A percentile compares a stretch with the other conserved stretches of the same genome.
Conservation (phyloP, 176 grass and related monocot genomes). For the Ampelocalamus luodianensis region DNA sequence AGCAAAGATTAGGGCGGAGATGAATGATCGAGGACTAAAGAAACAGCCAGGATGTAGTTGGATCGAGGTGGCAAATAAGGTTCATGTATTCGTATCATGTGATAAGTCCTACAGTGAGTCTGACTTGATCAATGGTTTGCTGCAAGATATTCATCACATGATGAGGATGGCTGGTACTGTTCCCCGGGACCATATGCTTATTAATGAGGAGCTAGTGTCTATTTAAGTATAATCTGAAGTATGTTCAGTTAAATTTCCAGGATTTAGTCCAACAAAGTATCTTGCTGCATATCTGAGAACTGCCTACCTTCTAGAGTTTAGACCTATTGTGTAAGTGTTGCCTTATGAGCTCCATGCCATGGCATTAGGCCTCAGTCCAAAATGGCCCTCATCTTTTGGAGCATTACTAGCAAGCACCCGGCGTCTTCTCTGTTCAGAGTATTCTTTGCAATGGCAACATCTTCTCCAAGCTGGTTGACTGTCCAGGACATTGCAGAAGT, state of each 20-base stretch:
- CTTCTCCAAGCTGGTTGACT: neutral
- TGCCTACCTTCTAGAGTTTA: neutral
- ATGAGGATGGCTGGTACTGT: conserved; percentile 57
- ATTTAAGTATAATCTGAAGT: conserved; percentile 29
- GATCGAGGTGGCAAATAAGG: conserved; percentile 79
- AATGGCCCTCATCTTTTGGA: neutral
- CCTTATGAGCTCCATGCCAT: neutral
- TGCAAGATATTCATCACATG: conserved; percentile 71
- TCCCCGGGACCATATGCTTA: conserved; percentile 22
- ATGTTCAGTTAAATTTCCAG: neutral
- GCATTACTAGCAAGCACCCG: neutral
- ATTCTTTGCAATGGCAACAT: neutral
- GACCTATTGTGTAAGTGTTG: neutral
- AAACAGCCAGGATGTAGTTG: conserved; percentile 94
- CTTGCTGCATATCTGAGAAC: conserved; percentile 8
- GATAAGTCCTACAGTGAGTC: conserved; percentile 73
- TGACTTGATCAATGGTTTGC: conserved; percentile 48
- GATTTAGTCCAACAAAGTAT: conserved; percentile 30
- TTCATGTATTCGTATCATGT: conserved; percentile 77
- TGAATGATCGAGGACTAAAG: conserved; percentile 78
- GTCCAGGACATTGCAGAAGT: conserved; percentile 3
- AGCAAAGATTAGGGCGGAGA: conserved; percentile 66
- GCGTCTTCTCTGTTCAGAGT: conserved; percentile 9
- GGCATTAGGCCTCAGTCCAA: neutral
- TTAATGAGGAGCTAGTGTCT: conserved; percentile 26